Percentiles rank a stretch among this genome's conserved stretches.
These are phyloP conservation scores for Zangia roseola DNA, from an alignment of 768 basidiomycete species.

Conservation along the genomic window DNA sequence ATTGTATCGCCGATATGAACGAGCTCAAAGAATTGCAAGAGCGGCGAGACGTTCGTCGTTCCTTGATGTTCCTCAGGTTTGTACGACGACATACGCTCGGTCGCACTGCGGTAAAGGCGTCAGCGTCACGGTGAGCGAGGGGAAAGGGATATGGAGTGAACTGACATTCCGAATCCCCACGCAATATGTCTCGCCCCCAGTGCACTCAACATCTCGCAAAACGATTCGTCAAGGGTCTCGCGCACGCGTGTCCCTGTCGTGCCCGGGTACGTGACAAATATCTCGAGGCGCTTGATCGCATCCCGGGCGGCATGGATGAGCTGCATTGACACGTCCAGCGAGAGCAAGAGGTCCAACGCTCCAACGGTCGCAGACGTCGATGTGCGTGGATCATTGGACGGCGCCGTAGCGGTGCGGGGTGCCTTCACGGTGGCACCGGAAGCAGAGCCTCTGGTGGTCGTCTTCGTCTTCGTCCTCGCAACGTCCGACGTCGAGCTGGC, in stretches of 20 bases:
- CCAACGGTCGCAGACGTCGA: conserved; percentile 12
- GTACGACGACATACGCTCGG: conserved; percentile 85
- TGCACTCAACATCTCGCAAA: conserved; percentile 78
- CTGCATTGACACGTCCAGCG: conserved; percentile 86
- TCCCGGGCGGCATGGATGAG: conserved; percentile 94
- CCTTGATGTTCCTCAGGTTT: conserved; percentile 84
- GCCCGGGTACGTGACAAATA: conserved; percentile 85
- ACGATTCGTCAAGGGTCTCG: conserved; percentile 93
- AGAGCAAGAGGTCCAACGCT: conserved; percentile 82
- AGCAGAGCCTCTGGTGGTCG: not conserved
- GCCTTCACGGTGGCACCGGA: not conserved
- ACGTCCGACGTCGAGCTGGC: not conserved
- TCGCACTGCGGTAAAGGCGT: conserved; percentile 55
- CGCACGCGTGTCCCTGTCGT: conserved; percentile 82
- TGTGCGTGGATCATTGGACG: conserved; percentile 12
- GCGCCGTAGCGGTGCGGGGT: not conserved
- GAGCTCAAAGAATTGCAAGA: conserved; percentile 96
- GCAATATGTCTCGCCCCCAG: conserved; percentile 77
- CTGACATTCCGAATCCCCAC: conserved; percentile 75
- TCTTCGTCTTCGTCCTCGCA: not conserved
- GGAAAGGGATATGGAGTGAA: conserved; percentile 2
- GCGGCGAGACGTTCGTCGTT: conserved; percentile 81
- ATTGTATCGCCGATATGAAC: conserved; percentile 98
- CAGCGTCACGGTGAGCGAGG: not conserved
- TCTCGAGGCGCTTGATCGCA: conserved; percentile 87